A percentile compares a stretch with the other conserved stretches of the same genome.
Conservation (phyloP, 148 eudicot genomes). For the Rheum nobile region DNA sequence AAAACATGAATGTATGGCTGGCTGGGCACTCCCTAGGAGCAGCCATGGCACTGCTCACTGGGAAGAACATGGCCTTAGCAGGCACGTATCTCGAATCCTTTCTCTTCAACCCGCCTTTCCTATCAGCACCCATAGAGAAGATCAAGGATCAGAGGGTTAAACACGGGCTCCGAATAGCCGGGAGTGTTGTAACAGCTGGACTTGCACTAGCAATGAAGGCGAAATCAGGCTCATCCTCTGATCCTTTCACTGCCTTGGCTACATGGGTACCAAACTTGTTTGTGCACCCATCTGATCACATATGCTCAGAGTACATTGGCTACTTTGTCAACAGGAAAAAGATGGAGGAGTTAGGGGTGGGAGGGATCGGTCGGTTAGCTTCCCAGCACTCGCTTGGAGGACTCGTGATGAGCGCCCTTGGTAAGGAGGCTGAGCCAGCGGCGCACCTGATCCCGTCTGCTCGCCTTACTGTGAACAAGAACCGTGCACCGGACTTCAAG, state of each 20-base stretch:
- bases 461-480: conserved; percentile 39
- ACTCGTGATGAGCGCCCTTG: conserved; percentile 49
- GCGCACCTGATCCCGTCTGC: conserved; percentile 83
- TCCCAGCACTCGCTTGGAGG: conserved; percentile 85
- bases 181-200: conserved; percentile 84
- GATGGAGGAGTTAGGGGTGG: conserved; percentile 56
- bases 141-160: conserved; percentile 69
- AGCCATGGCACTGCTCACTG: conserved; percentile 80
- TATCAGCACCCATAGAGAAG: conserved; percentile 76
- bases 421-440: conserved; percentile 49
- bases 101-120: conserved; percentile 81
- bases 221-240: conserved; percentile 13
- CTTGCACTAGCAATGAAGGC: conserved; percentile 51
- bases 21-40: conserved; percentile 93
- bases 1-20: conserved; percentile 47
- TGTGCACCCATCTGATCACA: conserved; percentile 50
- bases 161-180: conserved; percentile 75
- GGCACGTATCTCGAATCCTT: conserved; percentile 56
- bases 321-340: conserved; percentile 49
- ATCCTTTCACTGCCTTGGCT: conserved; percentile 32
- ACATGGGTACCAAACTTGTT: conserved; percentile 41
- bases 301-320: conserved; percentile 56
- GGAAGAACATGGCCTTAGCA: conserved; percentile 63
- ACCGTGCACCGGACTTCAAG: conserved; percentile 35
- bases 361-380: conserved; percentile 42